A percentile compares a stretch with the other conserved stretches of the same genome.
Evolutionary conservation across 2,329 filamentous ascomycete genomes (phyloP).

Genomic region (Cadophora sp.): DNA sequence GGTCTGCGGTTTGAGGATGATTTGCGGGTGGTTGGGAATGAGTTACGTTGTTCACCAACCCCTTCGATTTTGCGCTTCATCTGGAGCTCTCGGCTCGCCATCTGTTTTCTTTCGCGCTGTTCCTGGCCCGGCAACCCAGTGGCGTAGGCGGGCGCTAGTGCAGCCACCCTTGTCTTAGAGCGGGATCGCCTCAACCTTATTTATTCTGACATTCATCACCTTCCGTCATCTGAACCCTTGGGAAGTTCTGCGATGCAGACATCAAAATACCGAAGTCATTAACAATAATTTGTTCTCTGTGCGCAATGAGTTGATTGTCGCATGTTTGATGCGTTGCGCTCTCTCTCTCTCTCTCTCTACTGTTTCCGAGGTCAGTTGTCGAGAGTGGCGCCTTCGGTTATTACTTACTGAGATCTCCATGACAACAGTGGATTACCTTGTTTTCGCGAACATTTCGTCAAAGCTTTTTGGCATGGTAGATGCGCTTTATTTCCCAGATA

Average conservation of each 20-base stretch:
- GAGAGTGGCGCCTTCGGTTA: not conserved
- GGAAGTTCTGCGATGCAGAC: not conserved
- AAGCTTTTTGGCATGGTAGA: slow-evolving; percentile 6
- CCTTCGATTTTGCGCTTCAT: not conserved
- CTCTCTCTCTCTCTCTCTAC: not conserved
- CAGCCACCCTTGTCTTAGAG: not conserved
- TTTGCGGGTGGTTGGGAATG: slow-evolving; percentile 15
- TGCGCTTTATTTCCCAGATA: not conserved
- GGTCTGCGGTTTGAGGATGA: not conserved
- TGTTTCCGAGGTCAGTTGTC: not conserved
- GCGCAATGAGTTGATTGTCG: not conserved
- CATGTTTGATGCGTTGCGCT: not conserved
- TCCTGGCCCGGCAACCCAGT: not conserved
- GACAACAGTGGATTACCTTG: not conserved
- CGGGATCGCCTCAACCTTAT: not conserved
- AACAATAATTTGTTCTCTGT: not conserved
- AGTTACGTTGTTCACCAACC: slow-evolving; percentile 13
- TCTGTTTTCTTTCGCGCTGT: not conserved
- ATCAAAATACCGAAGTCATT: not conserved
- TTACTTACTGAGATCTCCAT: not conserved
- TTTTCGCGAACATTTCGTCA: not conserved
- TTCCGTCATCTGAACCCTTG: not conserved
- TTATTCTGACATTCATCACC: not conserved
- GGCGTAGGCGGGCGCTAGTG: not conserved
- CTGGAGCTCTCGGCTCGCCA: not conserved